Evolutionary conservation across 306 rosid genomes (phyloP).

Genomic region (Vigna reflexopilosa): DNA sequence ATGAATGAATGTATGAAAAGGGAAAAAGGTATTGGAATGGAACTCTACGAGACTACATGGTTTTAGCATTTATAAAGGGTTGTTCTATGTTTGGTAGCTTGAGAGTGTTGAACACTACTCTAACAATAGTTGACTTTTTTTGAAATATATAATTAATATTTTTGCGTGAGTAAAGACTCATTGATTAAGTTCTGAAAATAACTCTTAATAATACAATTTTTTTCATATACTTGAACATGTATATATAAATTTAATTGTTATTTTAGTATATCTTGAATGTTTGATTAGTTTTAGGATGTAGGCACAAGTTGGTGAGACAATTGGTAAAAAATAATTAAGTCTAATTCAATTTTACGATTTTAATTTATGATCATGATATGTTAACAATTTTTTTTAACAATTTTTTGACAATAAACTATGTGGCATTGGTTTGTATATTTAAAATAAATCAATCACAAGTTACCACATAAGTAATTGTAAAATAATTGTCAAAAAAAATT

Average conservation of each 20-base stretch:
- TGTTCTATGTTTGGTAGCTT: conserved; percentile 17
- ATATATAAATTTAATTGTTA: neutral
- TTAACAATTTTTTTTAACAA: no score
- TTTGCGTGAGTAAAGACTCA: neutral
- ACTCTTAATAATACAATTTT: neutral
- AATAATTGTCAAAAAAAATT: no score
- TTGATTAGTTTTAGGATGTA: neutral
- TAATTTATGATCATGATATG: no score
- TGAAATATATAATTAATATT: neutral
- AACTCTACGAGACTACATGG: conserved; percentile 41
- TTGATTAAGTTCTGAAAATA: neutral
- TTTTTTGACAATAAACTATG: no score
- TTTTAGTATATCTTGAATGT: neutral
- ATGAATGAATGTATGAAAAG: neutral
- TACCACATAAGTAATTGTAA: no score
- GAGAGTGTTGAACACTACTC: conserved; percentile 45
- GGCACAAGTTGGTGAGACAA: neutral
- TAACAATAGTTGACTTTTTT: conserved; percentile 48
- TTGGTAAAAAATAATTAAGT: no score
- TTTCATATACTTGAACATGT: neutral
- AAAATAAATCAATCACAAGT: no score
- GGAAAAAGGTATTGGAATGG: conserved; percentile 34
- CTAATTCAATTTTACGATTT: no score
- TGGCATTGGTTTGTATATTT: no score
- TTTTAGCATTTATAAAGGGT: conserved; percentile 53